phyloP scores from a whole-genome alignment of 2,329 filamentous ascomycete genomes.

The Phialemoniopsis sp. region DNA sequence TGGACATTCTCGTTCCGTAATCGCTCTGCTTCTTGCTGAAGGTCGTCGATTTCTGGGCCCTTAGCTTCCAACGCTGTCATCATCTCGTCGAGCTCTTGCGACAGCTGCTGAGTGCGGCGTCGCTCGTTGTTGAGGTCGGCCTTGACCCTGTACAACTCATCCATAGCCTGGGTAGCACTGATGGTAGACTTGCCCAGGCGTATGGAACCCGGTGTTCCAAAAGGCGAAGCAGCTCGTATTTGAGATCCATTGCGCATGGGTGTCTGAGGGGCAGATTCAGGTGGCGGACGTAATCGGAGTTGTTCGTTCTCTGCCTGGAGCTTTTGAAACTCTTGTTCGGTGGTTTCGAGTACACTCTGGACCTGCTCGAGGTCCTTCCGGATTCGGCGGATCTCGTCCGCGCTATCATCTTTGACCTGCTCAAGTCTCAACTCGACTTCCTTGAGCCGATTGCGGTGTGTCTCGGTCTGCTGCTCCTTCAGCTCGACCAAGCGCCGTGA shows the following conservation, averaged over 20 bases:
- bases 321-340: constrained; percentile 44
- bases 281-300: constrained; percentile 32
- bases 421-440: constrained; percentile 63
- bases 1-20: constrained; percentile 78
- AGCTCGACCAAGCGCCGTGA: constrained; percentile 77
- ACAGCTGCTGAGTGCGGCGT: constrained; percentile 69
- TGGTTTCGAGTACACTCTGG: constrained; percentile 36
- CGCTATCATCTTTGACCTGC: constrained; percentile 62
- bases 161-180: constrained; percentile 59
- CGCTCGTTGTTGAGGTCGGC: constrained; percentile 70
- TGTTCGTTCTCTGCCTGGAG: constrained; percentile 52
- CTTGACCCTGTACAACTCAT: constrained; percentile 65
- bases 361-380: constrained; percentile 54
- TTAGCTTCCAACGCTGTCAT: constrained; percentile 80
- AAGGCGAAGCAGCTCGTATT: constrained; percentile 54
- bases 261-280: constrained; percentile 54
- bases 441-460: constrained; percentile 64
- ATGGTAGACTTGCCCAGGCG: constrained; percentile 44
- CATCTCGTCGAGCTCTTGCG: constrained; percentile 78
- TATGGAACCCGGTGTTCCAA: constrained; percentile 55
- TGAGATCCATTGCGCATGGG: constrained; percentile 55
- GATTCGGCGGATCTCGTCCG: constrained; percentile 52
- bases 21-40: constrained; percentile 75
- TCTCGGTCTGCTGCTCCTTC: constrained; percentile 71
- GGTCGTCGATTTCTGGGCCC: constrained; percentile 82